phyloP scores from a whole-genome alignment of 2,329 filamentous ascomycete species.

The Ophiostoma sp. region DNA sequence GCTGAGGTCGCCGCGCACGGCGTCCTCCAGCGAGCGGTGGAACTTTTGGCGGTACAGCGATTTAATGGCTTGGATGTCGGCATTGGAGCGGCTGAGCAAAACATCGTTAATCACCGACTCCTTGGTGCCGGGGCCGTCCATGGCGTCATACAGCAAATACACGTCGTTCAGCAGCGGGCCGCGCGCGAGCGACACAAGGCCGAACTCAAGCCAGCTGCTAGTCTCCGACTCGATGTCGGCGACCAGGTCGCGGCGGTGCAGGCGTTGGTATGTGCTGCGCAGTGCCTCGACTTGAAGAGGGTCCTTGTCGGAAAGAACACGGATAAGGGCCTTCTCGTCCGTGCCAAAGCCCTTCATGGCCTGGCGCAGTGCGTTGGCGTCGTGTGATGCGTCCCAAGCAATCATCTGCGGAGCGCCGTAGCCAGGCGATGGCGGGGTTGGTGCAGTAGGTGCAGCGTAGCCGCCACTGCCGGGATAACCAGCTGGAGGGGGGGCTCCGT shows the following conservation, averaged over 20 bases:
- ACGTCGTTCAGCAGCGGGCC: slow-evolving; percentile 78
- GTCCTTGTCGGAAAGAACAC: slow-evolving; percentile 64
- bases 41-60: slow-evolving; percentile 64
- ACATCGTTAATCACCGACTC: slow-evolving; percentile 82
- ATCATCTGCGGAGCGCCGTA: slow-evolving; percentile 69
- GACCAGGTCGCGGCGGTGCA: slow-evolving; percentile 62
- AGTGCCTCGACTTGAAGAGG: slow-evolving; percentile 70
- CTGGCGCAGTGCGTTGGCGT: slow-evolving; percentile 66
- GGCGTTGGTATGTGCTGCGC: slow-evolving; percentile 58
- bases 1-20: slow-evolving; percentile 72
- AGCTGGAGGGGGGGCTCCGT: slow-evolving; percentile 33
- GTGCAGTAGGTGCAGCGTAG: slow-evolving; percentile 35
- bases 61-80: slow-evolving; percentile 84
- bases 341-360: slow-evolving; percentile 93
- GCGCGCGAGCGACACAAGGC: slow-evolving; percentile 65
- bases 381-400: slow-evolving; percentile 59
- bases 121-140: slow-evolving; percentile 78
- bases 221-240: slow-evolving; percentile 75
- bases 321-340: slow-evolving; percentile 72
- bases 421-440: slow-evolving; percentile 63
- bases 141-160: slow-evolving; percentile 61
- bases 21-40: slow-evolving; percentile 59
- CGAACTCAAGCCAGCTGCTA: slow-evolving; percentile 66
- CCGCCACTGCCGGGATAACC: slow-evolving; percentile 30
- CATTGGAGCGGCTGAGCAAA: slow-evolving; percentile 75